Base-by-base conservation (phyloP, 2,329 filamentous ascomycete genomes). In the Botrytis cinerea region DNA sequence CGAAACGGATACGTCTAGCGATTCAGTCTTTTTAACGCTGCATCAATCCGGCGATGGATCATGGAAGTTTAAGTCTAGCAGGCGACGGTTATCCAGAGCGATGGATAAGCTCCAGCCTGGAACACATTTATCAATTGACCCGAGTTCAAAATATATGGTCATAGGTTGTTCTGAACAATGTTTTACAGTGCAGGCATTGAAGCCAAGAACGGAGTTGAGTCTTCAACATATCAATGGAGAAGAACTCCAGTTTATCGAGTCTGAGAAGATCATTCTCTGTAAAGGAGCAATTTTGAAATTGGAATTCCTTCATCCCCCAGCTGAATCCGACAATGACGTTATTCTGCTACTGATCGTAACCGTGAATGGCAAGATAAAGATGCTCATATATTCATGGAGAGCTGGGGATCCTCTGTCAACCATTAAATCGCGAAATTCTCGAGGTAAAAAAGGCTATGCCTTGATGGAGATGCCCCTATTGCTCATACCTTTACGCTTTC, bases 271-370 rank as follows among this genome's bases (percentile, higher is more conserved):
- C 8, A 45, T 80, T 32, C 72, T 74, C 18, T 84, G 94, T 12
- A 87, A 90, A 12, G 94, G 93, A 1, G 86, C 91, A n/a, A 93
- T 98, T 72, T 86, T 95, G 78, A 92, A 93, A 77, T 91, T 98
- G 86, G 92, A 94, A 35, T 99, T 98, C 76, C 85, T 99, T 4
- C 89, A 92, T 74, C 93, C 94, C 12, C 86, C 86, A 16, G 82
- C 87, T 0, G 87, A 89, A 71, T 90, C 95, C 74, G 86, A 89
- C 16, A 85, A 90, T 71, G 90, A 91, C 77, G 88, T 97, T 61
- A 91, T 97, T n/a, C 85, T 98, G 5, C 84, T 97, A 18, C 83
- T 97, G 60, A 86, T 91, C 28, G 78, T 89, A 25, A 82, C 86
- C 70, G 83, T 82, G 48, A 83, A 84, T 46, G 85, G 86, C 1